Percentiles rank a stretch among this genome's conserved stretches.
Conservation (phyloP, 2,329 filamentous ascomycete species). For the Paracoccidioides brasiliensis region DNA sequence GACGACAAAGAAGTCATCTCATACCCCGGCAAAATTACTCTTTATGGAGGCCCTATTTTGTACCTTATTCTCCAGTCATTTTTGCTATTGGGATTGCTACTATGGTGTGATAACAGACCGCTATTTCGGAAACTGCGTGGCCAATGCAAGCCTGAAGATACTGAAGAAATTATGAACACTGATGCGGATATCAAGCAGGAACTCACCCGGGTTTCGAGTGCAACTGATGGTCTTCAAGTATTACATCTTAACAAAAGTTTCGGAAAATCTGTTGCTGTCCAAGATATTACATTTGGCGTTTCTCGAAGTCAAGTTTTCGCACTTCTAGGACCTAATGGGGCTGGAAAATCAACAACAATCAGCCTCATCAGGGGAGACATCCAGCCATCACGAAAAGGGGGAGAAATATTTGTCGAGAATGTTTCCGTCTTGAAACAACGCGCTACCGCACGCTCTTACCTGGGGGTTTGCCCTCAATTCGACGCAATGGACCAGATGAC, state of each 20-base stretch:
- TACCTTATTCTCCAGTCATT: conserved; percentile 66
- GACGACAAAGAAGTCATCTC: conserved; percentile 46
- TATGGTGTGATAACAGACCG: conserved; percentile 71
- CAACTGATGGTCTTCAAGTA: conserved; percentile 60
- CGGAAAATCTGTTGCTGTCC: conserved; percentile 62
- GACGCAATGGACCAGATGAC: conserved; percentile 88
- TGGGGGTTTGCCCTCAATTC: conserved; percentile 86
- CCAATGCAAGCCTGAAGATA: conserved; percentile 30
- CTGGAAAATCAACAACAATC: conserved; percentile 83
- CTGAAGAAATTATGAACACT: conserved; percentile 23
- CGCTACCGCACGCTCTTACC: conserved; percentile 56
- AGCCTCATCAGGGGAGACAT: conserved; percentile 82
- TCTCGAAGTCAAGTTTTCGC: conserved; percentile 73
- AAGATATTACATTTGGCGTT: conserved; percentile 76
- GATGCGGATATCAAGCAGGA: conserved; percentile 55
- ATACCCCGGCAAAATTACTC: conserved; percentile 56
- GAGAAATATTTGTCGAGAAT: conserved; percentile 69
- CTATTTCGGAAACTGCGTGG: conserved; percentile 42
- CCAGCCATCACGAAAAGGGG: conserved; percentile 54
- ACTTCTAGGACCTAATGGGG: conserved; percentile 78
- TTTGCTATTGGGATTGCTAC: conserved; percentile 55
- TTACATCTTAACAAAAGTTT: conserved; percentile 71
- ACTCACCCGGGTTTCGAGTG: conserved; percentile 46
- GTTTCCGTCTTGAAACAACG: conserved; percentile 61
- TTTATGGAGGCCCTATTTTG: conserved; percentile 73